Conservation (phyloP, 345 rosid genomes). For the Nasturtium officinale region DNA sequence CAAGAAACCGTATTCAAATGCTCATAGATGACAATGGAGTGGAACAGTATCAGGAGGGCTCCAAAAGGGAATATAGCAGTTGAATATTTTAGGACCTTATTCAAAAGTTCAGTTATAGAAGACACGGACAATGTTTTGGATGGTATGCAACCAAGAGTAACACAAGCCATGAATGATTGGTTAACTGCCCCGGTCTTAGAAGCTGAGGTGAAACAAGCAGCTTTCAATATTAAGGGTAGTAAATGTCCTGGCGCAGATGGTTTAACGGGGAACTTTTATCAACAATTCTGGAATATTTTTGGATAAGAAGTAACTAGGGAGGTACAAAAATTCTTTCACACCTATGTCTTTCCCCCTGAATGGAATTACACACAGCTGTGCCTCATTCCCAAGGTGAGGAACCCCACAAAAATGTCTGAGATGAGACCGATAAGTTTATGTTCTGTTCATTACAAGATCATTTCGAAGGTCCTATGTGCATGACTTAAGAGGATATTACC, state of each 20-base stretch:
- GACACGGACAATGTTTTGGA: too few species aligned
- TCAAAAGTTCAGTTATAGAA: too few species aligned
- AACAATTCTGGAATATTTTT: neutral
- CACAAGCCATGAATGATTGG: neutral
- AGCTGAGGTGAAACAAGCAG: neutral
- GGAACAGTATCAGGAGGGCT: neutral
- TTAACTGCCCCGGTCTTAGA: neutral
- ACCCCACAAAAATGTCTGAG: neutral
- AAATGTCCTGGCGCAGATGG: neutral
- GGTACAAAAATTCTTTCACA: neutral
- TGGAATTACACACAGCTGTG: neutral
- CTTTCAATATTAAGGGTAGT: accelerated
- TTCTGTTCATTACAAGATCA: neutral
- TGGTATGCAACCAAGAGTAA: too few species aligned
- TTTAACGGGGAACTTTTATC: neutral
- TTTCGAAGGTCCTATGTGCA: neutral
- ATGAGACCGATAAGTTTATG: neutral
- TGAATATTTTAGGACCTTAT: too few species aligned
- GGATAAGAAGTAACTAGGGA: neutral
- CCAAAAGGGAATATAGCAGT: neutral
- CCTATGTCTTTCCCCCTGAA: neutral
- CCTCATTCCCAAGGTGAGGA: neutral
- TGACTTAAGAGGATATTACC: too few species aligned
- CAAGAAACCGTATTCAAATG: too few species aligned
- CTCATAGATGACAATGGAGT: neutral